Evolutionary conservation across 371 early-diverging fungal genomes (phyloP), one percentile per base, ranked within the genome.

Genomic region (Lichtheimia corymbifera): DNA sequence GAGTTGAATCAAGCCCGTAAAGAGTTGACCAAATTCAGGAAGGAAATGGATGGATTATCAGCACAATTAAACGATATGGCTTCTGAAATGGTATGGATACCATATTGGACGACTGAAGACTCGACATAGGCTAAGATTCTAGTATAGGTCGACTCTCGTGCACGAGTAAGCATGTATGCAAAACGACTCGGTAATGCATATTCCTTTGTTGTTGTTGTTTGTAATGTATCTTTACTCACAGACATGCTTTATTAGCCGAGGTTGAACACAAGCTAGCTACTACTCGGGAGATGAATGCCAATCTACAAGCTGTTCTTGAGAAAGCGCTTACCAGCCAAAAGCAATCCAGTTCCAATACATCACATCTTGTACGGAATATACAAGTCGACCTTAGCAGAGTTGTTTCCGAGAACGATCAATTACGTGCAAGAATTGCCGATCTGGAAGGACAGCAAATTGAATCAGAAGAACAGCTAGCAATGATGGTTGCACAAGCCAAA

Each of bases 61-160:
- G 85, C 78, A 28, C 88, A 88, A 45, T 68, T 88, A 62, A 81
- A 82, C 30, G 86, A 88, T 54, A 88, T 88, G 79, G 83, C 85
- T 0, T 67, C 82, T 15, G 88, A 88, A 65, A 84, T 88, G 84
- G 71, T 84, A 71, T 27, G 47, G 17, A 18, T 22, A 47, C 17
- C 4, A 12, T 47, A 0, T 47, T 17, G 44, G 2, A 43, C n/a
- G 9, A 9, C 35, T 35, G 1, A 9, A 35, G 35, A 35, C 9
- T 35, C 11, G 22, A 22, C 22, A 11, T 11, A 0, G 9, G 11
- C 35, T 35, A 35, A 35, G 7, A 56, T 17, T 44, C 2, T 14
- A 12, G 22, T 5, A 17, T 65, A 79, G 79, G 70, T 75, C 1
- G 77, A 76, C 55, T 86, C 88, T 40, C 79, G 83, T 45, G 71